A percentile compares a stretch with the other conserved stretches of the same genome.
phyloP scores from a whole-genome alignment of 202 grass and related monocot genomes.

The Dendrocalamus latiflorus region DNA sequence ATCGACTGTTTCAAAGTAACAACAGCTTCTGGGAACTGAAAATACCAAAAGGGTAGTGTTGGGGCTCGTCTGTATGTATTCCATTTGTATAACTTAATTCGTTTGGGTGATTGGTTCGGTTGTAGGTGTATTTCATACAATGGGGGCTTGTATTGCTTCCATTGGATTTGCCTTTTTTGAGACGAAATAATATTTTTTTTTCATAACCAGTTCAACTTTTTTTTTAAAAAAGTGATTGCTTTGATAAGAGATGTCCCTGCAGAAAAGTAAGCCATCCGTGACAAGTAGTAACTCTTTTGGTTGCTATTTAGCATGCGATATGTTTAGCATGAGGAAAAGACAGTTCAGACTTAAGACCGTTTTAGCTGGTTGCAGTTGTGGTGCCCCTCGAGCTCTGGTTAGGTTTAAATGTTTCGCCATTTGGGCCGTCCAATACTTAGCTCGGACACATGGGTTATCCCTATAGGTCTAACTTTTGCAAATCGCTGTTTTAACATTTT shows the following conservation, averaged over 20 bases:
- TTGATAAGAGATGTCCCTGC: not conserved
- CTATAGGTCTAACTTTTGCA: not conserved
- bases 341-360: not conserved
- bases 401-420: not conserved
- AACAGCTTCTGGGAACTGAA: conserved; percentile 55
- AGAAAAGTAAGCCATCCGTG: not conserved
- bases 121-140: conserved; percentile 21
- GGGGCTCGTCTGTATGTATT: conserved; percentile 41
- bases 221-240: not conserved
- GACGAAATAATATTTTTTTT: conserved; percentile 42
- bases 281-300: not conserved
- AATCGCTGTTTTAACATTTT: not conserved
- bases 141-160: conserved; percentile 30
- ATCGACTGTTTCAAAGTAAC: conserved; percentile 91
- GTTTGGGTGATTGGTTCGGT: conserved; percentile 52
- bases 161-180: conserved; percentile 7
- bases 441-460: not conserved
- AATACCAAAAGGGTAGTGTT: conserved; percentile 38
- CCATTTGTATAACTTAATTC: conserved; percentile 51
- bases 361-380: not conserved
- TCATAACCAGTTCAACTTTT: not conserved
- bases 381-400: not conserved
- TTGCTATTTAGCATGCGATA: not conserved
- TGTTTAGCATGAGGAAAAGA: not conserved
- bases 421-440: not conserved